These are phyloP conservation scores for Salisapilia sapeloensis DNA, from an alignment of 352 stramenopile genomes.

Conservation along the genomic window DNA sequence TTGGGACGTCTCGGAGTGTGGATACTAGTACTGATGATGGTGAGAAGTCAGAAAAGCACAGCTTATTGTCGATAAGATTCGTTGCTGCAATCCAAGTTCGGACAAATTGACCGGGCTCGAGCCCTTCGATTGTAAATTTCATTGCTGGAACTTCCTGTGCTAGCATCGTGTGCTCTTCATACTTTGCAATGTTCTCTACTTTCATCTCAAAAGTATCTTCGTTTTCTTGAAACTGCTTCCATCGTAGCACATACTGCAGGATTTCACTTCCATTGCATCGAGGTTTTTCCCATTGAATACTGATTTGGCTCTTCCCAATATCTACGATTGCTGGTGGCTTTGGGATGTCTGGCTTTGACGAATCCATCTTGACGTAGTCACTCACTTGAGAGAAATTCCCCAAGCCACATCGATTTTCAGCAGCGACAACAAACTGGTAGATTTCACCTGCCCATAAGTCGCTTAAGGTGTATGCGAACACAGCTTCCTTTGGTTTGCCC, in stretches of 20 bases:
- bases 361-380: conserved; percentile 60
- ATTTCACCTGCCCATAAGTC: conserved; percentile 46
- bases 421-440: conserved; percentile 55
- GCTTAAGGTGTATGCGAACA: conserved; percentile 15
- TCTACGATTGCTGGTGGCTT: conserved; percentile 10
- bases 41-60: conserved; percentile 27
- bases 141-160: conserved; percentile 31
- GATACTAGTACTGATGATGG: conserved; percentile 8
- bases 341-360: conserved; percentile 30
- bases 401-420: conserved; percentile 44
- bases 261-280: conserved; percentile 52
- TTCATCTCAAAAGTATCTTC: neutral
- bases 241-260: conserved; percentile 46
- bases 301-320: conserved; percentile 17
- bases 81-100: conserved; percentile 30
- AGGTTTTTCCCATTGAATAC: conserved; percentile 34
- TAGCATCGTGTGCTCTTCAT: conserved; percentile 10
- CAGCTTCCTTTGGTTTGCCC: conserved; percentile 1
- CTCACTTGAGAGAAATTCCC: conserved; percentile 40
- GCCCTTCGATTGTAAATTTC: conserved; percentile 13
- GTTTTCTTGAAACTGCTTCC: conserved; percentile 10
- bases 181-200: neutral
- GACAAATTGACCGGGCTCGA: conserved; percentile 19
- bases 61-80: conserved; percentile 40
- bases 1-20: conserved; percentile 34